A percentile compares a stretch with the other conserved stretches of the same genome.
Evolutionary conservation across 768 basidiomycete genomes (phyloP).

Genomic region (Suillus subaureus): DNA sequence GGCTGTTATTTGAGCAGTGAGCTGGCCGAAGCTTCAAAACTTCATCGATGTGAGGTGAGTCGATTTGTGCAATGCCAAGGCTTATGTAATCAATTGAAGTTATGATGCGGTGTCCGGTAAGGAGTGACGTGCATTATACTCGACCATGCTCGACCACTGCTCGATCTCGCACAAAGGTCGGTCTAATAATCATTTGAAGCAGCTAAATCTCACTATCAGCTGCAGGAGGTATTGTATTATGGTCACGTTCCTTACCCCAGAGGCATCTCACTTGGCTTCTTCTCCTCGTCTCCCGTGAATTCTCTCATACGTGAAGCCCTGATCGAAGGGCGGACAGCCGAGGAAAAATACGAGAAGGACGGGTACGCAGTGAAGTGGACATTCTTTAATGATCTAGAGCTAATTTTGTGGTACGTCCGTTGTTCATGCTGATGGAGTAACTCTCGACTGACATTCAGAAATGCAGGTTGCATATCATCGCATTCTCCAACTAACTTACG

Average conservation of each 20-base stretch:
- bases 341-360: constrained; percentile 89
- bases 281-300: constrained; percentile 85
- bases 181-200: neutral
- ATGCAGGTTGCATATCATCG: constrained; percentile 92
- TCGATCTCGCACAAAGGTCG: constrained; percentile 93
- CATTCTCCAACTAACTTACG: constrained; percentile 91
- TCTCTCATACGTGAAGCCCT: constrained; percentile 87
- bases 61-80: neutral
- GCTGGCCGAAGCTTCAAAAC: neutral
- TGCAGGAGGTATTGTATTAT: constrained; percentile 88
- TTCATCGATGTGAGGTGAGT: neutral
- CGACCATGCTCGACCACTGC: constrained; percentile 88
- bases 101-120: neutral
- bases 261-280: constrained; percentile 66
- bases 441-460: constrained; percentile 8
- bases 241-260: constrained; percentile 93
- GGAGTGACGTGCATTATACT: neutral
- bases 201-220: constrained; percentile 14
- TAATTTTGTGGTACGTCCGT: constrained; percentile 84
- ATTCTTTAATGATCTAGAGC: constrained; percentile 91
- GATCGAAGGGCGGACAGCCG: constrained; percentile 84
- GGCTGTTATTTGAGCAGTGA: neutral
- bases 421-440: constrained; percentile 4
- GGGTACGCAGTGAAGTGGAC: constrained; percentile 95
- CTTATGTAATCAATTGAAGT: neutral